Conservation (phyloP, 768 basidiomycete genomes). For the Tulasnella sp. region DNA sequence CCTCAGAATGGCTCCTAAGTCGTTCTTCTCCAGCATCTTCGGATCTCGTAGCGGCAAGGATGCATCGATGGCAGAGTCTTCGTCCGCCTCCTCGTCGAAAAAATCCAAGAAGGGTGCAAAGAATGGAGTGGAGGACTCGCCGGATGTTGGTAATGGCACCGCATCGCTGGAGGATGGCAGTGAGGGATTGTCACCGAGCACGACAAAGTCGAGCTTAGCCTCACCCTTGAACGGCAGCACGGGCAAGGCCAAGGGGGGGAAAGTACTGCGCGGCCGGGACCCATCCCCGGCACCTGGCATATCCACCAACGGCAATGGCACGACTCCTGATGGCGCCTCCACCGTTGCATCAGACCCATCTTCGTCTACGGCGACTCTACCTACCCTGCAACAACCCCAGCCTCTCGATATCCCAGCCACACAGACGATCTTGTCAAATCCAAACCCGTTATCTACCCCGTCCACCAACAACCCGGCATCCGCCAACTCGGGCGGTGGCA, state of each 20-base stretch:
- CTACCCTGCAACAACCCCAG: conserved; percentile 19
- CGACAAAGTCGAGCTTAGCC: background rate
- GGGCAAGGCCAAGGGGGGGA: conserved; percentile 6
- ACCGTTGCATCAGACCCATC: conserved; percentile 16
- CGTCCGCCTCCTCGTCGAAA: conserved; percentile 1
- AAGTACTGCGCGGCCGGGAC: background rate
- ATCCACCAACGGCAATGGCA: background rate
- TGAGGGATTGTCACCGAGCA: background rate
- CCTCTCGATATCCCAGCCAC: conserved; percentile 71
- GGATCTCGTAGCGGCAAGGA: conserved; percentile 12
- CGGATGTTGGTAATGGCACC: background rate
- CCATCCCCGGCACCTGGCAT: background rate
- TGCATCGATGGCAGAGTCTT: background rate
- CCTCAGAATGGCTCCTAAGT: conserved; percentile 4
- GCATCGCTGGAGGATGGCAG: background rate
- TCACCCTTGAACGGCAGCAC: conserved; percentile 3
- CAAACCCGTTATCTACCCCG: conserved; percentile 34
- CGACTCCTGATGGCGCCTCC: background rate
- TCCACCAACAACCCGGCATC: conserved; percentile 24
- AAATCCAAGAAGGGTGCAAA: background rate
- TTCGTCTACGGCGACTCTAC: conserved; percentile 15
- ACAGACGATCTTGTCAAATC: conserved; percentile 73
- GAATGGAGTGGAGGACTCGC: background rate
- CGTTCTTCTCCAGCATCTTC: conserved; percentile 10
- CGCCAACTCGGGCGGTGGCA: conserved; percentile 22